A percentile compares a stretch with the other conserved stretches of the same genome.
Conservation (phyloP, 805 yeast species). For the Candida xiaguanensis region DNA sequence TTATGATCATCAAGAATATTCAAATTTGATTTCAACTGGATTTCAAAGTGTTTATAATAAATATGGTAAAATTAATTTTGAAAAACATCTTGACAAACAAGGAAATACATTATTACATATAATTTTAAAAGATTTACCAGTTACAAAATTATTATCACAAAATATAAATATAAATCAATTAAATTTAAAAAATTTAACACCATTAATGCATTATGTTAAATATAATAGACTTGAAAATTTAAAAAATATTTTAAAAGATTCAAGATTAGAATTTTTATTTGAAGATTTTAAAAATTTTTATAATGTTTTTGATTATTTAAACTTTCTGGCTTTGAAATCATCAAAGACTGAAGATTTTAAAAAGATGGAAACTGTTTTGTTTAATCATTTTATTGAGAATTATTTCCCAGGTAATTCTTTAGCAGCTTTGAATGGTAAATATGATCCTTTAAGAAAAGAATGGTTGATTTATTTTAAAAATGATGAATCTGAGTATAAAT, state of each 20-base stretch:
- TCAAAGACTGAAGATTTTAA: slow-evolving; percentile 16
- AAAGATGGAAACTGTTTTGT: slow-evolving; percentile 20
- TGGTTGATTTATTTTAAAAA: slow-evolving; percentile 29
- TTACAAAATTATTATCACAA: slow-evolving; percentile 20
- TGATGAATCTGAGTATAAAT: slow-evolving; percentile 12
- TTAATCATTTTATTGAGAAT: slow-evolving; percentile 17
- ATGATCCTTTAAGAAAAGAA: slow-evolving; percentile 25
- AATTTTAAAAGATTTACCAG: slow-evolving; percentile 46
- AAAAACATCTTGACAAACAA: slow-evolving; percentile 64
- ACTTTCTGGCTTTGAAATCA: slow-evolving; percentile 29
- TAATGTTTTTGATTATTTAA: slow-evolving; percentile 37
- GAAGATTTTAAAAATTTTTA: slow-evolving; percentile 33
- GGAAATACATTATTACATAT: slow-evolving; percentile 80
- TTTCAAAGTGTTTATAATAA: slow-evolving; percentile 38
- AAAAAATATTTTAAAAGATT: slow-evolving; percentile 44
- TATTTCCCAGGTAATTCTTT: slow-evolving; percentile 19
- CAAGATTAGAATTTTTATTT: slow-evolving; percentile 36
- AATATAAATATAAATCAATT: slow-evolving; percentile 50
- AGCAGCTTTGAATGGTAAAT: slow-evolving; percentile 32
- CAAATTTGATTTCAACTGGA: slow-evolving; percentile 42
- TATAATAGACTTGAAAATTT: slow-evolving; percentile 65
- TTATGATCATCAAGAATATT: slow-evolving; percentile 72
- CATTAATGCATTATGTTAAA: slow-evolving; percentile 67
- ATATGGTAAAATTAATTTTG: slow-evolving; percentile 48
- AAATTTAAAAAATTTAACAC: slow-evolving; percentile 59